phyloP scores from a whole-genome alignment of 1,139 yeast genomes.

The Scheffersomyces illinoinensis region DNA sequence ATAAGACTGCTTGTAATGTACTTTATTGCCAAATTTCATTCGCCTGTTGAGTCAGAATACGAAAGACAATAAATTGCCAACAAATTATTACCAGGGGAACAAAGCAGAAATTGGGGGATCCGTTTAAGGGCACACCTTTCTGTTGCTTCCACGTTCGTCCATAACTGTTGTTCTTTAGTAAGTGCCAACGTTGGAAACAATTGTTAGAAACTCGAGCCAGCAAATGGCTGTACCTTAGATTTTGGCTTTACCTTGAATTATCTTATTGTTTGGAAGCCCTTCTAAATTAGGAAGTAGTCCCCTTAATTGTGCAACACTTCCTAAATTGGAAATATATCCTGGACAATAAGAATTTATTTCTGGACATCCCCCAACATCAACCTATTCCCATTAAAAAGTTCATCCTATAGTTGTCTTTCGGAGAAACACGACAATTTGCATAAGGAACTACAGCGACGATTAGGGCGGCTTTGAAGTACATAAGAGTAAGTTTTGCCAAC shows the following conservation, averaged over 20 bases:
- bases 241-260: not conserved
- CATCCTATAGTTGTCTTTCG: not conserved
- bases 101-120: not conserved
- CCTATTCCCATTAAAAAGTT: not conserved
- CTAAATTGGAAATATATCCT: not conserved
- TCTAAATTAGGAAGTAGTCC: not conserved
- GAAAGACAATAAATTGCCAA: not conserved
- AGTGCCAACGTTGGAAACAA: not conserved
- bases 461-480: not conserved
- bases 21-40: not conserved
- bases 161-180: too few relatives aligned
- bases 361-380: not conserved
- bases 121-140: not conserved
- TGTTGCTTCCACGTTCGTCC: not conserved
- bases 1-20: not conserved
- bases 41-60: not conserved
- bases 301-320: not conserved
- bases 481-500: not conserved
- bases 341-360: not conserved
- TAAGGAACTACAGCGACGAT: not conserved
- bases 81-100: not conserved
- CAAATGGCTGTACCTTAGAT: too few relatives aligned
- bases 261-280: not conserved
- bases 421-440: not conserved
- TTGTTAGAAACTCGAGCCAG: too few relatives aligned